Evolutionary conservation across 73 alveolate genomes (phyloP).

Genomic region (Uronychia setigera): DNA sequence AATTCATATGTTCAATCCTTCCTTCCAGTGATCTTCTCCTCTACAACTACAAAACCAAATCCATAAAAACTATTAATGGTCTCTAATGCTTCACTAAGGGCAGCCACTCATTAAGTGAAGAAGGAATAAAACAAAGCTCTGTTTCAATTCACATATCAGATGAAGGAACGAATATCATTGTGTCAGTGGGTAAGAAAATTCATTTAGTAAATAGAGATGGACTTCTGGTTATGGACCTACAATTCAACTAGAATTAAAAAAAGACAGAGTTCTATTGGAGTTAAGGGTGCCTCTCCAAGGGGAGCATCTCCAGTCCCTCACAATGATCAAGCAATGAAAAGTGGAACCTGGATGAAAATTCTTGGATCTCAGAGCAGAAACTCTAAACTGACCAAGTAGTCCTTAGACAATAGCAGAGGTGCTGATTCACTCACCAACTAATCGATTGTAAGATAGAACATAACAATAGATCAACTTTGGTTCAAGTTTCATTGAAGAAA

Average conservation of each 20-base stretch:
- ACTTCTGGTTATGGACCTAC: constrained; percentile 26
- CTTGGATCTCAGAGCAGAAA: background rate
- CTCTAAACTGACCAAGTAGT: background rate
- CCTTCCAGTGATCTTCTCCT: background rate
- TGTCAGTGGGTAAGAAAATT: background rate
- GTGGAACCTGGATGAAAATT: constrained; percentile 16
- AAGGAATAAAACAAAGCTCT: background rate
- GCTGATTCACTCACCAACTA: background rate
- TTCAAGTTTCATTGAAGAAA: no score
- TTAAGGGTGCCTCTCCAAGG: background rate
- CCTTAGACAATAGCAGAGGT: background rate
- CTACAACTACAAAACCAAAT: constrained; percentile 8
- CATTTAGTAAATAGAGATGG: background rate
- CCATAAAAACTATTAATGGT: constrained; percentile 8
- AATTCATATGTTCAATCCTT: background rate
- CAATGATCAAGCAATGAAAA: background rate
- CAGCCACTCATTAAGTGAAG: background rate
- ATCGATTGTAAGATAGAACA: no score
- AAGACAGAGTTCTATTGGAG: background rate
- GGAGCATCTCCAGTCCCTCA: background rate
- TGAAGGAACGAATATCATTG: constrained; percentile 9
- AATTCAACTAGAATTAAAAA: background rate
- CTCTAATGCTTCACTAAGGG: constrained; percentile 1
- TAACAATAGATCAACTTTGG: background rate
- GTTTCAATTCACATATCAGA: background rate